Conservation (phyloP, 495 filamentous ascomycete species). For the Aspergillus bridgeri region DNA sequence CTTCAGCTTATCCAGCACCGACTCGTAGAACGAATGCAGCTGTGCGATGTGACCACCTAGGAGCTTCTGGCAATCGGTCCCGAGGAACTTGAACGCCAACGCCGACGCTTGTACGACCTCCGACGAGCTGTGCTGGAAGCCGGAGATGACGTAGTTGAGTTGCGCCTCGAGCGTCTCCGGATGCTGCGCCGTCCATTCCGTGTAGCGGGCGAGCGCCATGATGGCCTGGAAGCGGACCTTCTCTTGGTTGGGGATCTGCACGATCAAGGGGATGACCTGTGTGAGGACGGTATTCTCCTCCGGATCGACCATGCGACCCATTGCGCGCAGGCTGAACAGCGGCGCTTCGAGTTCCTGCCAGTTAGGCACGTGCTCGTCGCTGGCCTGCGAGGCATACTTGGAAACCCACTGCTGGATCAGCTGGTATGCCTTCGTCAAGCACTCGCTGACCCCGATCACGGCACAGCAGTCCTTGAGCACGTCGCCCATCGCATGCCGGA, state of each 20-base stretch:
- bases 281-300: constrained; percentile 83
- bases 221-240: constrained; percentile 96
- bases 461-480: constrained; percentile 97
- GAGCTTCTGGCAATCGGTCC: constrained; percentile 84
- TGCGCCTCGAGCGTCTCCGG: constrained; percentile 88
- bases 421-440: constrained; percentile 79
- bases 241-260: constrained; percentile 92
- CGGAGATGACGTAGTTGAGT: constrained; percentile 88
- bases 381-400: constrained; percentile 72
- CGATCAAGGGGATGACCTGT: constrained; percentile 85
- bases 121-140: constrained; percentile 77
- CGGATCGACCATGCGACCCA: constrained; percentile 93
- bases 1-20: constrained; percentile 79
- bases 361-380: constrained; percentile 71
- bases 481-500: constrained; percentile 95
- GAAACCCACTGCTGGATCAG: constrained; percentile 84
- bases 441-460: constrained; percentile 88
- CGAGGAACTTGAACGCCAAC: constrained; percentile 94
- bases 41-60: constrained; percentile 75
- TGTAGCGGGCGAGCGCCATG: constrained; percentile 94
- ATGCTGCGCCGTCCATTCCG: constrained; percentile 94
- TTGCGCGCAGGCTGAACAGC: constrained; percentile 89
- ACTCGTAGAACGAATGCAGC: constrained; percentile 87
- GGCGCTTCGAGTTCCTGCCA: constrained; percentile 97
- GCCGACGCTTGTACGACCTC: constrained; percentile 90